Evolutionary conservation across 345 rosid genomes (phyloP).

Genomic region (Pugionium cornutum): DNA sequence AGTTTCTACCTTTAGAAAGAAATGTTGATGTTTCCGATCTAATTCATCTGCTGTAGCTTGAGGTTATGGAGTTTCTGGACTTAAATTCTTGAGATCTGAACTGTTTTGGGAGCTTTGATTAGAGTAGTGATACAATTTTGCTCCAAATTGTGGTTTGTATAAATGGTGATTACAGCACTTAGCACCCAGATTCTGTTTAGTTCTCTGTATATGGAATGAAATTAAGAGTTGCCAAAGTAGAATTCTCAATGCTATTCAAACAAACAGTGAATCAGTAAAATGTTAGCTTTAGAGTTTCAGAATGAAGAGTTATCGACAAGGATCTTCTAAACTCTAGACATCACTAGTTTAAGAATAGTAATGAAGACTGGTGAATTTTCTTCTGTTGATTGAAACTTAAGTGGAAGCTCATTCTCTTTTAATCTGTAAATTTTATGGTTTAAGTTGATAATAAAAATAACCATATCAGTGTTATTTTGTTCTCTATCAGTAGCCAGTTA

Average conservation of each 20-base stretch:
- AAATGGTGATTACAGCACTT: not conserved
- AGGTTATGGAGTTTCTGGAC: slow-evolving; percentile 8
- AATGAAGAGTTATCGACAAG: not conserved
- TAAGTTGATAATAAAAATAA: not conserved
- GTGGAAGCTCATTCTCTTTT: not conserved
- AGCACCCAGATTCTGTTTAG: slow-evolving; percentile 5
- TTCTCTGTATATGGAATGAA: slow-evolving; percentile 19
- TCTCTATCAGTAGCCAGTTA: not conserved
- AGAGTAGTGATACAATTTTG: not conserved
- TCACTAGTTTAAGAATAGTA: slow-evolving; percentile 9
- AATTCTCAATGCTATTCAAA: slow-evolving; percentile 1
- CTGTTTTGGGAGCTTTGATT: slow-evolving; percentile 31
- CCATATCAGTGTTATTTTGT: not conserved
- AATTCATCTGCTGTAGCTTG: slow-evolving; percentile 32
- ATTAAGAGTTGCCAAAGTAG: slow-evolving; percentile 4
- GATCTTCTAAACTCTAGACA: not conserved
- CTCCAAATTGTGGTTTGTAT: slow-evolving; percentile 21
- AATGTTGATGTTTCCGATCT: slow-evolving; percentile 42
- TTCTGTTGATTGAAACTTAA: not conserved
- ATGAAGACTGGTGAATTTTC: not conserved
- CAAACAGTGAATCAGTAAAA: slow-evolving; percentile 13
- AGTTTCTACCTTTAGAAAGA: slow-evolving; percentile 26
- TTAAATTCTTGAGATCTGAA: slow-evolving; percentile 47
- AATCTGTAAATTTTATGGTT: not conserved
- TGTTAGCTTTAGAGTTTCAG: slow-evolving; percentile 7